Evolutionary conservation across 2,329 filamentous ascomycete genomes (phyloP).

Genomic region (Verticillium zaregamsianum): DNA sequence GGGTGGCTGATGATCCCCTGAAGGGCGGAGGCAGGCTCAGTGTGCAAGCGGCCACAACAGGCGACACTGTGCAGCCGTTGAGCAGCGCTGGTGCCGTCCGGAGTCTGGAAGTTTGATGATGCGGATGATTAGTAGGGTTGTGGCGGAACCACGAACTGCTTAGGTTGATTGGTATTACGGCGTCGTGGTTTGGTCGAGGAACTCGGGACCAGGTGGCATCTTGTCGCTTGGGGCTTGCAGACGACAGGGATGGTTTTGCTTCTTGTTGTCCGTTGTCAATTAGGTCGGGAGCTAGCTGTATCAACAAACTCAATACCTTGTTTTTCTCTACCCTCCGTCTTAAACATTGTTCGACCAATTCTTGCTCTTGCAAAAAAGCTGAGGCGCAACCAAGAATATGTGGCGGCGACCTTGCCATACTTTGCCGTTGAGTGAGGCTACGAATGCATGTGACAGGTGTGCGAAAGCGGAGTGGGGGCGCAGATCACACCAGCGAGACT

Average conservation of each 20-base stretch:
- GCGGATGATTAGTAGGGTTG: background rate
- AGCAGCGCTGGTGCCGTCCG: constrained; percentile 53
- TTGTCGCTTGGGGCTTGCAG: constrained; percentile 5
- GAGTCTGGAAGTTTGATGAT: constrained; percentile 46
- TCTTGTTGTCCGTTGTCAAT: background rate
- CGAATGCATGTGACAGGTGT: too few relatives aligned
- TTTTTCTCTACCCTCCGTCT: background rate
- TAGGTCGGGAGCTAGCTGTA: background rate
- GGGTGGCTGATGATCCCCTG: constrained; percentile 42
- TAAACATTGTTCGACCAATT: too few relatives aligned
- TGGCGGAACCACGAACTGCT: constrained; percentile 8
- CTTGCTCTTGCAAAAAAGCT: too few relatives aligned
- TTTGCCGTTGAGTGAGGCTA: too few relatives aligned
- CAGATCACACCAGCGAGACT: too few relatives aligned
- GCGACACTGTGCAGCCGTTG: constrained; percentile 46
- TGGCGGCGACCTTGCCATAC: too few relatives aligned
- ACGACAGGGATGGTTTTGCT: constrained; percentile 4
- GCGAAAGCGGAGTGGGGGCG: too few relatives aligned
- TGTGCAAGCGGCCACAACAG: constrained; percentile 43
- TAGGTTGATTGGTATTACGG: background rate
- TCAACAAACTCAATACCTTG: background rate
- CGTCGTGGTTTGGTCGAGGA: background rate
- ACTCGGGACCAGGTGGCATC: constrained; percentile 4
- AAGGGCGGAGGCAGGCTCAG: constrained; percentile 48
- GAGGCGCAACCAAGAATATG: too few relatives aligned